Conservation (phyloP, 1,284 basidiomycete genomes). For the Cryptococcus sp. region DNA sequence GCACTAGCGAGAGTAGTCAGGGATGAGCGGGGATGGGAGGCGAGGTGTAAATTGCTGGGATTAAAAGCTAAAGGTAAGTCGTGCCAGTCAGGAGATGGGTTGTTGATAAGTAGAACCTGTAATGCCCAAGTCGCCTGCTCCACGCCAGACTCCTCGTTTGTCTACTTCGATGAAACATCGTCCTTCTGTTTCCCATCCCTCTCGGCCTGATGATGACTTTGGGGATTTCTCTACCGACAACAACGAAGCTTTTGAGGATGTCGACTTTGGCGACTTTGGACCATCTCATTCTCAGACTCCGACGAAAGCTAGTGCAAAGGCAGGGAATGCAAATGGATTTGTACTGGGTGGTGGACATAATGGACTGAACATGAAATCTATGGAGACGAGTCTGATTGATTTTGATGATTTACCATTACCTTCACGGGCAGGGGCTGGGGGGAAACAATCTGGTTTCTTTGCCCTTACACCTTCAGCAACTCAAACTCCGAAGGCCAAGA, state of each 20-base stretch:
- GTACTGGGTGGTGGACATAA: background rate
- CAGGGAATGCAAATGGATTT: background rate
- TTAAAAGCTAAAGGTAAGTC: conserved; percentile 29
- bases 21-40: conserved; percentile 71
- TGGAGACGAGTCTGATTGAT: conserved; percentile 42
- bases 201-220: conserved; percentile 34
- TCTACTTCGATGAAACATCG: background rate
- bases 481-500: background rate
- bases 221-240: conserved; percentile 39
- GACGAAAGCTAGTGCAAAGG: conserved; percentile 7
- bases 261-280: conserved; percentile 84
- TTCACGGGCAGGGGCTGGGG: conserved; percentile 22
- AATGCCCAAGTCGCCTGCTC: background rate
- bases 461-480: conserved; percentile 31
- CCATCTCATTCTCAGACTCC: background rate
- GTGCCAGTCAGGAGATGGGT: background rate
- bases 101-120: conserved; percentile 9
- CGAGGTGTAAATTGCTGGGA: conserved; percentile 61
- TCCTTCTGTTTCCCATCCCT: conserved; percentile 3
- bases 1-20: conserved; percentile 61
- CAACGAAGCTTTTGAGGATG: conserved; percentile 52
- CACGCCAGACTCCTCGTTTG: background rate
- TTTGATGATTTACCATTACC: conserved; percentile 48
- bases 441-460: conserved; percentile 42
- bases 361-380: background rate